These are phyloP conservation scores for Paracoccidioides lutzii DNA, from an alignment of 2,329 filamentous ascomycete species.

Conservation along the genomic window DNA sequence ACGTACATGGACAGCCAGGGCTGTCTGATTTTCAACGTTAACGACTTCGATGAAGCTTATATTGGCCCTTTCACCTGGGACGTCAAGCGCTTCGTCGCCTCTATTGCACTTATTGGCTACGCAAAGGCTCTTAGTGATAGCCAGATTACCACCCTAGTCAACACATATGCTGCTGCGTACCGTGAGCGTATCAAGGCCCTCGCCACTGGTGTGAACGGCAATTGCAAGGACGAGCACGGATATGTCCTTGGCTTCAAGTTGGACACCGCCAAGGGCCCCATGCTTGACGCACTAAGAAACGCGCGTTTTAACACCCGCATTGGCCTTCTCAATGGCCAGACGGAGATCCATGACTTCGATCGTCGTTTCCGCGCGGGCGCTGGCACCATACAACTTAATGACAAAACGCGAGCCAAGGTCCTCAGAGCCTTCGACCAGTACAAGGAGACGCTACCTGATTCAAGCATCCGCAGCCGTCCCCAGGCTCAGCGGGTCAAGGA, in stretches of 20 bases:
- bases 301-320: slow-evolving; percentile 10
- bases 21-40: slow-evolving; percentile 13
- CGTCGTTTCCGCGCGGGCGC: slow-evolving; percentile 9
- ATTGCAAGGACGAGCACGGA: neutral
- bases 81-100: slow-evolving; percentile 13
- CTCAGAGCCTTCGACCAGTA: slow-evolving; percentile 8
- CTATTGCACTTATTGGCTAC: slow-evolving; percentile 12
- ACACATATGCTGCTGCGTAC: slow-evolving; percentile 10
- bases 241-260: slow-evolving; percentile 8
- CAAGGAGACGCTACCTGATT: slow-evolving; percentile 7
- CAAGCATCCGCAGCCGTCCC: neutral
- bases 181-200: slow-evolving; percentile 11
- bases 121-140: slow-evolving; percentile 13
- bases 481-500: slow-evolving; percentile 7
- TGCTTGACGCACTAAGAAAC: slow-evolving; percentile 9
- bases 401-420: slow-evolving; percentile 7
- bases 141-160: slow-evolving; percentile 11
- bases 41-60: slow-evolving; percentile 14
- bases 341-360: slow-evolving; percentile 10
- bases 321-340: slow-evolving; percentile 7
- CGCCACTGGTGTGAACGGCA: neutral
- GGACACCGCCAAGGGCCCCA: slow-evolving; percentile 12
- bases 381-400: slow-evolving; percentile 8
- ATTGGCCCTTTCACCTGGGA: slow-evolving; percentile 14
- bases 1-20: slow-evolving; percentile 14